phyloP scores from a whole-genome alignment of 768 basidiomycete genomes.

The Boletus huronensis region DNA sequence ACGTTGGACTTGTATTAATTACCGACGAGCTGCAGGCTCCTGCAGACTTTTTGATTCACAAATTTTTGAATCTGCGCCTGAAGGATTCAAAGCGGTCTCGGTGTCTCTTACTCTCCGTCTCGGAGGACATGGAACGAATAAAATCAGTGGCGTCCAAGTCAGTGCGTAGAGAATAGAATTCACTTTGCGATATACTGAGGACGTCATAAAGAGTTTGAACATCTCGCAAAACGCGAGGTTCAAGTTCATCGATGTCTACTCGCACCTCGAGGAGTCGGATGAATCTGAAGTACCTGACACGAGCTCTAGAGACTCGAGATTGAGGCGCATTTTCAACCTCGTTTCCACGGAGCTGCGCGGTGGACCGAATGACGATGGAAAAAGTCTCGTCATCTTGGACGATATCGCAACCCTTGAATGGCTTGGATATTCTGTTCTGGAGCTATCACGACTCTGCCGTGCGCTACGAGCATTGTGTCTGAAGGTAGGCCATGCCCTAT shows the following conservation, averaged over 20 bases:
- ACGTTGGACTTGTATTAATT: slow-evolving; percentile 54
- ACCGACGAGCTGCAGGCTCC: slow-evolving; percentile 71
- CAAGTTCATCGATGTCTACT: slow-evolving; percentile 51
- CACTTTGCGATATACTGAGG: slow-evolving; percentile 3
- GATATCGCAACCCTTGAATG: slow-evolving; percentile 67
- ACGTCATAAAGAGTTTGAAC: slow-evolving; percentile 31
- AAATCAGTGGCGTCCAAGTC: slow-evolving; percentile 59
- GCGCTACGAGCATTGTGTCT: slow-evolving; percentile 55
- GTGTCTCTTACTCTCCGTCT: slow-evolving; percentile 55
- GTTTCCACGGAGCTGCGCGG: slow-evolving; percentile 28
- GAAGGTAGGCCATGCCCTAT: slow-evolving; percentile 39
- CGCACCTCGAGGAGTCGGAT: slow-evolving; percentile 30
- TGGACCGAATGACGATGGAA: slow-evolving; percentile 6
- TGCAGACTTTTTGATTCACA: slow-evolving; percentile 69
- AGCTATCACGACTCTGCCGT: slow-evolving; percentile 55
- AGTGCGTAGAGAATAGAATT: slow-evolving; percentile 39
- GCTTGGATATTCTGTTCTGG: slow-evolving; percentile 55
- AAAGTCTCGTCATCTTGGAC: slow-evolving; percentile 60
- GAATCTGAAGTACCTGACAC: slow-evolving; percentile 8
- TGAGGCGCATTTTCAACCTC: slow-evolving; percentile 38
- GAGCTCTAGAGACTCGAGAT: slow-evolving; percentile 2
- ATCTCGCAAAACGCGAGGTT: slow-evolving; percentile 39
- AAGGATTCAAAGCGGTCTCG: slow-evolving; percentile 39
- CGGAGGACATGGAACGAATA: slow-evolving; percentile 57
- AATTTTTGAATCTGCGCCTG: slow-evolving; percentile 46